A percentile compares a stretch with the other conserved stretches of the same genome.
Evolutionary conservation across 2,329 filamentous ascomycete genomes (phyloP).

Genomic region (Talaromyces marneffei): DNA sequence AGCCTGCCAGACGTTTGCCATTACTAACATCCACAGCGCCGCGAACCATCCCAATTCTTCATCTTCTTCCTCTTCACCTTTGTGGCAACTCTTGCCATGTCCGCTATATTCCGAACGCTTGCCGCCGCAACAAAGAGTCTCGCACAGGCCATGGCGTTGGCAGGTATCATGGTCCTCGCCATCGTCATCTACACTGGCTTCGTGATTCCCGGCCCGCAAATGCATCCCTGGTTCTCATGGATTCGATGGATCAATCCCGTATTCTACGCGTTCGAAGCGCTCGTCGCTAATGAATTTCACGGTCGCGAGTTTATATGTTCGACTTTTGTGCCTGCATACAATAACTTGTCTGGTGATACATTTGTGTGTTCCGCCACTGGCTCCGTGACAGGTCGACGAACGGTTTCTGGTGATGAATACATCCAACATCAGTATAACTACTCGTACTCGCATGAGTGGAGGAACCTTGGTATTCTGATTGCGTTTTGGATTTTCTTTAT

Average conservation of each 20-base stretch:
- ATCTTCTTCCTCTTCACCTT: constrained; percentile 60
- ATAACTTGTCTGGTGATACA: constrained; percentile 29
- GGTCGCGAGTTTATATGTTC: constrained; percentile 54
- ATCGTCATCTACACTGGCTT: constrained; percentile 65
- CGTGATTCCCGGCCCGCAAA: constrained; percentile 53
- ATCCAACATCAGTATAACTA: constrained; percentile 53
- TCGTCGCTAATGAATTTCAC: constrained; percentile 55
- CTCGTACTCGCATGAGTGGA: constrained; percentile 55
- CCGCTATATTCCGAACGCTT: constrained; percentile 55
- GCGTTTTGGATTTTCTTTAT: constrained; percentile 58
- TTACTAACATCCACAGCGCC: constrained; percentile 23
- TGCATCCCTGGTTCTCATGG: constrained; percentile 62
- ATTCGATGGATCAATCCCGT: constrained; percentile 62
- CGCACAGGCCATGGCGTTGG: constrained; percentile 57
- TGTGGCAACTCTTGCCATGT: constrained; percentile 53
- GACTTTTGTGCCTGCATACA: constrained; percentile 41
- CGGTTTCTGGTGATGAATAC: constrained; percentile 56
- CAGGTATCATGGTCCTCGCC: constrained; percentile 48
- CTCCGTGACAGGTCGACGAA: constrained; percentile 50
- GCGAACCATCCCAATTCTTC: constrained; percentile 49
- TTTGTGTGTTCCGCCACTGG: constrained; percentile 53
- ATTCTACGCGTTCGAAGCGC: constrained; percentile 59
- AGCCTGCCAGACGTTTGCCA: background rate
- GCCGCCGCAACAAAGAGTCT: constrained; percentile 56
- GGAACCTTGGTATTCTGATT: constrained; percentile 62